Conservation (phyloP, 73 alveolate genomes). For the Paramecium sonneborni region DNA sequence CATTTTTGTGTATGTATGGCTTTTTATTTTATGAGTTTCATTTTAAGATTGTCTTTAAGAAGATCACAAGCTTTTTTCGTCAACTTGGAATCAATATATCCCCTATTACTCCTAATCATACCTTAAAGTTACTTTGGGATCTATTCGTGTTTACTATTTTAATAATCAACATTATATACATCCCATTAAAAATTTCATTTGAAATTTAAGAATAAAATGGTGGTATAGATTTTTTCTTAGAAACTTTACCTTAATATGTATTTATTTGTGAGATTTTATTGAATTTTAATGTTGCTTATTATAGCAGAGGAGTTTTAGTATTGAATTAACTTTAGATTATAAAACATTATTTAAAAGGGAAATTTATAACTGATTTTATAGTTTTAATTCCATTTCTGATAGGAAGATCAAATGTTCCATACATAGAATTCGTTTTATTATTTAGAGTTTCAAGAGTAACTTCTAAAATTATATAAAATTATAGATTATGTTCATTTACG, state of each 20-base stretch:
- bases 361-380: constrained; percentile 28
- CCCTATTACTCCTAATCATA: constrained; percentile 17
- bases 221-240: constrained; percentile 18
- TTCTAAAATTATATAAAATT: neutral
- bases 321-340: neutral
- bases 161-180: neutral
- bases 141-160: neutral
- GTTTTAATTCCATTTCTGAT: constrained; percentile 45
- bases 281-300: constrained; percentile 47
- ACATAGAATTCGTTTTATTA: constrained; percentile 24
- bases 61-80: neutral
- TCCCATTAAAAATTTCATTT: constrained; percentile 41
- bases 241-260: constrained; percentile 35
- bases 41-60: neutral
- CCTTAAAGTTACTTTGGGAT: constrained; percentile 11
- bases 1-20: constrained; percentile 26
- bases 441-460: constrained; percentile 54
- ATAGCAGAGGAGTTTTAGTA: constrained; percentile 19
- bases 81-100: neutral
- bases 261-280: constrained; percentile 21
- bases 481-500: constrained; percentile 25
- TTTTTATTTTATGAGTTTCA: constrained; percentile 4
- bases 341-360: constrained; percentile 53
- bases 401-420: constrained; percentile 40
- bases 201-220: neutral